A percentile compares a stretch with the other conserved stretches of the same genome.
Evolutionary conservation across 225 moss, liverwort and hornwort genomes (phyloP).

Genomic region (Pleurozium schreberi): DNA sequence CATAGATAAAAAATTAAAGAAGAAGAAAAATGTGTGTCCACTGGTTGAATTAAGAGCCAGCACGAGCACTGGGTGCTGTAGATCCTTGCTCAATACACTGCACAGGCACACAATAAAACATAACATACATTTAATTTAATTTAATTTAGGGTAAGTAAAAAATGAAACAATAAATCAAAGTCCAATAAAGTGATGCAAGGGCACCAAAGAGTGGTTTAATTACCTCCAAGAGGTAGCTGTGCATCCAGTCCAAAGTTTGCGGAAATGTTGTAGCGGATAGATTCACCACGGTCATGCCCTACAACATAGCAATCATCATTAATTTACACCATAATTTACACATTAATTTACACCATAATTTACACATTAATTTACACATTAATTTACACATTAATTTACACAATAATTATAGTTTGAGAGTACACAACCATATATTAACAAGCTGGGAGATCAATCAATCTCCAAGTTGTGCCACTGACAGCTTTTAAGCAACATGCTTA

Average conservation of each 20-base stretch:
- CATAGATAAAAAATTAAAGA: background rate
- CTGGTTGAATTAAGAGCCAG: slow-evolving; percentile 10
- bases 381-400: background rate
- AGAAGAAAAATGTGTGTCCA: background rate
- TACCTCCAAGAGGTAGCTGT: slow-evolving; percentile 86
- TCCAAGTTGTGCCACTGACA: background rate
- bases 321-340: too few species aligned
- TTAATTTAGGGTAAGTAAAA: background rate
- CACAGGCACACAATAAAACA: background rate
- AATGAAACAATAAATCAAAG: background rate
- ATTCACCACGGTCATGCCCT: slow-evolving; percentile 89
- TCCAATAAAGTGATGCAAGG: background rate
- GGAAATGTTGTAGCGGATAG: slow-evolving; percentile 82
- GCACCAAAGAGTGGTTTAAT: background rate
- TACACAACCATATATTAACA: background rate
- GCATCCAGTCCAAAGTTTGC: slow-evolving; percentile 87
- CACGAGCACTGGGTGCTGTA: slow-evolving; percentile 1
- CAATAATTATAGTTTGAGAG: background rate
- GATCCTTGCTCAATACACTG: background rate
- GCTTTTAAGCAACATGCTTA: background rate
- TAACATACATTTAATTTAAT: too few species aligned
- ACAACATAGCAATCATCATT: background rate
- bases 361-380: background rate
- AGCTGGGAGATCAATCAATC: background rate
- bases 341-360: background rate